Percentiles rank a stretch among this genome's conserved stretches.
phyloP scores from a whole-genome alignment of 2,329 filamentous ascomycete species.

The Penicillium oxalicum region DNA sequence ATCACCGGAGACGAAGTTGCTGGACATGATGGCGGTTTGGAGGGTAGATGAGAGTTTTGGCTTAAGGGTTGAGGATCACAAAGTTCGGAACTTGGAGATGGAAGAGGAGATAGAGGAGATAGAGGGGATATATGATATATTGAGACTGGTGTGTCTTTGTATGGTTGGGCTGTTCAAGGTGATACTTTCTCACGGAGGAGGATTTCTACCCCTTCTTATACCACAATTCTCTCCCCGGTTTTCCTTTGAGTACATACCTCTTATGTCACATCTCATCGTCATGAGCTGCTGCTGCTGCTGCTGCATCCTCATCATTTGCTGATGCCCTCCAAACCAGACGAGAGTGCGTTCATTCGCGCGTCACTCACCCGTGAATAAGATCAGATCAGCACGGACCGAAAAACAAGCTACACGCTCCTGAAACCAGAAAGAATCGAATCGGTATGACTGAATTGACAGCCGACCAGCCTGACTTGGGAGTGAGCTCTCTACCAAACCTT shows the following conservation, averaged over 20 bases:
- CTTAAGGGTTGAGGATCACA: background rate
- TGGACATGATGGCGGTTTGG: too few relatives aligned
- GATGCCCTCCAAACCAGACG: background rate
- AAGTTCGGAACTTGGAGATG: background rate
- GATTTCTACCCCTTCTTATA: background rate
- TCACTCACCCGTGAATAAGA: background rate
- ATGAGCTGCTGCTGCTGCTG: too few relatives aligned
- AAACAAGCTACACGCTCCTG: background rate
- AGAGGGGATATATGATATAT: background rate
- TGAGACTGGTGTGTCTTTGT: background rate
- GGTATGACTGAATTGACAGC: background rate
- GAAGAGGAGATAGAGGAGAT: too few relatives aligned
- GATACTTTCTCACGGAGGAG: too few relatives aligned
- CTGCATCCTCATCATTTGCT: background rate
- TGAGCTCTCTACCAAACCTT: background rate
- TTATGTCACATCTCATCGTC: too few relatives aligned
- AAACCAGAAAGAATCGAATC: background rate
- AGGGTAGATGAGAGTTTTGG: background rate
- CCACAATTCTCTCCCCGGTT: background rate
- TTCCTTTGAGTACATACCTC: too few relatives aligned
- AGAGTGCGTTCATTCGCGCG: background rate
- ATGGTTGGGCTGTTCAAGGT: background rate
- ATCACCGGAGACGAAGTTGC: too few relatives aligned
- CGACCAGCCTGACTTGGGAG: too few relatives aligned
- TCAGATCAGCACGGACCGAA: background rate